Base-by-base conservation (phyloP, 495 filamentous ascomycete genomes). In the Daldinia caldariorum region DNA sequence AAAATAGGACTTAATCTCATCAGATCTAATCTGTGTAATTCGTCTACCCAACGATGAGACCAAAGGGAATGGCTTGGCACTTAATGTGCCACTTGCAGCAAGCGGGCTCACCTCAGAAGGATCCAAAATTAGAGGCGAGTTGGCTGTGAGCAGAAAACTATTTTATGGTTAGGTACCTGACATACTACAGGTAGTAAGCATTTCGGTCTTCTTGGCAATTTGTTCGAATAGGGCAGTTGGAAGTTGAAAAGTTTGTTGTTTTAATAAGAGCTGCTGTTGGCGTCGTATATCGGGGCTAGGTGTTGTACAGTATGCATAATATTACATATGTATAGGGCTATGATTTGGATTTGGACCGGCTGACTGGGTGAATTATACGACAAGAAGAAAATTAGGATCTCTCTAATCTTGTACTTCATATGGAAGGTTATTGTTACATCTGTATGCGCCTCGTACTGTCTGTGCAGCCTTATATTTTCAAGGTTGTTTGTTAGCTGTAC, bases 1-100 rank as follows among this genome's bases (percentile, higher is more conserved):
- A 20, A 13, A 4, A 4, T 6, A 34, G 7, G 32, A 34, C 32
- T 34, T 34, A 3, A 4, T 34, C 32, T 34, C 32, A 34, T n/a
- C n/a, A 51, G 47, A 51, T 51, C 47, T 51, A 26, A 51, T 51
- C 47, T 51, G 12, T 51, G 26, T 9, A 29, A 51, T 51, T 18
- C 14, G 18, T 12, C 13, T 32, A 53, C 26, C 26, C 3, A 26
- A 26, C 29, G 49, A 32, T 53, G 49, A 53, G 49, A 53, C 49
- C 26, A 16, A 53, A 56, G 29, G 53, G 53, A 56, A 18, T 14
- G 39, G 53, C 53, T 56, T 56, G 53, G 53, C 53, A 56, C 53
- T 56, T 38, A 56, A 56, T 56, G 29, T 37, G 53, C 26, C 16
- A 37, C 53, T 9, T 12, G 26, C 26, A 26, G 26, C 26, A 3